phyloP scores from a whole-genome alignment of 2,329 filamentous ascomycete genomes.

The Microcyclospora pomicola region DNA sequence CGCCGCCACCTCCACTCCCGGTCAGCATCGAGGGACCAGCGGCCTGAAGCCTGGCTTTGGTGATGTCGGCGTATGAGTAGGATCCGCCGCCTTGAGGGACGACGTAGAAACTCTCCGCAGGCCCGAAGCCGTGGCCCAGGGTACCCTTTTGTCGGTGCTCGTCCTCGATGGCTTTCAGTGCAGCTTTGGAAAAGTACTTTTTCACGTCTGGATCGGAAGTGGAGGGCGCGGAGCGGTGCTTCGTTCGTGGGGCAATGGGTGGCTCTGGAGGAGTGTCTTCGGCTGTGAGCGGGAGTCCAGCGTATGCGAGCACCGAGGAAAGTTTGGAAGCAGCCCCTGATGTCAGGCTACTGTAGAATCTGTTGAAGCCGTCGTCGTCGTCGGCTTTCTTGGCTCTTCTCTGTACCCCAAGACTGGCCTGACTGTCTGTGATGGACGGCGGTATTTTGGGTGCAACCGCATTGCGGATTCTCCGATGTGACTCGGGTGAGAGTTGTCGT shows the following conservation, averaged over 20 bases:
- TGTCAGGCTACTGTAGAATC: slow-evolving; percentile 76
- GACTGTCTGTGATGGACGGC: slow-evolving; percentile 19
- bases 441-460: slow-evolving; percentile 14
- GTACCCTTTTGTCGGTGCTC: slow-evolving; percentile 35
- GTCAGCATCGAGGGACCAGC: slow-evolving; percentile 28
- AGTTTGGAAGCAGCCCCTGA: slow-evolving; percentile 77
- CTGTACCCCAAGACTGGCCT: slow-evolving; percentile 7
- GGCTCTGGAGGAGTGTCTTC: slow-evolving; percentile 15
- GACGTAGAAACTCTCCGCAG: slow-evolving; percentile 72
- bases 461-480: slow-evolving; percentile 9
- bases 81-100: slow-evolving; percentile 86
- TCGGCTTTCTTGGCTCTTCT: slow-evolving; percentile 11
- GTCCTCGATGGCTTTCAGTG: slow-evolving; percentile 62
- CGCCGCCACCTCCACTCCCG: slow-evolving; percentile 23
- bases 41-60: slow-evolving; percentile 26
- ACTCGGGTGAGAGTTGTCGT: slow-evolving; percentile 19
- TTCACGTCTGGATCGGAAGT: slow-evolving; percentile 53
- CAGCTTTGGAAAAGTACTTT: slow-evolving; percentile 72
- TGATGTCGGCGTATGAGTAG: slow-evolving; percentile 80
- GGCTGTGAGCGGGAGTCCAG: slow-evolving; percentile 60
- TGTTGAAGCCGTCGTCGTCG: slow-evolving; percentile 58
- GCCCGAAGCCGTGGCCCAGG: slow-evolving; percentile 39
- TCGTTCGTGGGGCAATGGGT: slow-evolving; percentile 16
- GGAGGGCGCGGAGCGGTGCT: slow-evolving; percentile 18
- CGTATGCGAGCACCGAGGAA: slow-evolving; percentile 82